phyloP scores from a whole-genome alignment of 2,329 filamentous ascomycete species.

The Emmonsiellopsis sp. region DNA sequence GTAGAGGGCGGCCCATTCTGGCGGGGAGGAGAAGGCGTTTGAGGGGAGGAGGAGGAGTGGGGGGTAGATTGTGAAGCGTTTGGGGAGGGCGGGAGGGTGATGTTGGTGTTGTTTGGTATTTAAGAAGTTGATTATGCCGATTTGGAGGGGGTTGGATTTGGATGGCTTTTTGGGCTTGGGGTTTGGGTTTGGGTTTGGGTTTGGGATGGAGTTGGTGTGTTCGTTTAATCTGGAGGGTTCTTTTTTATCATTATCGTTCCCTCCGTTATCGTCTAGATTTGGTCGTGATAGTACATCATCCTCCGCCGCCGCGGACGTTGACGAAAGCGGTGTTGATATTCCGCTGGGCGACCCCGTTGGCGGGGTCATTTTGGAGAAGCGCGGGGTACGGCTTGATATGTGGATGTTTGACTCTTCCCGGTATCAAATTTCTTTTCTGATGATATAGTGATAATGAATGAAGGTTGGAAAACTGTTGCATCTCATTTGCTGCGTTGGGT shows the following conservation, averaged over 20 bases:
- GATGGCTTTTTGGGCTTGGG: not conserved
- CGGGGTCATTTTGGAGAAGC: no score
- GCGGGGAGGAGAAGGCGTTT: slow-evolving; percentile 32
- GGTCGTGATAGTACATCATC: no score
- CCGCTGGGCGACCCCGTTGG: no score
- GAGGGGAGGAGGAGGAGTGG: slow-evolving; percentile 48
- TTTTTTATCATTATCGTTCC: not conserved
- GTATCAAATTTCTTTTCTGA: no score
- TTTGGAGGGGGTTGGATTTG: not conserved
- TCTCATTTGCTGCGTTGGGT: not conserved
- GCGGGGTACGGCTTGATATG: no score
- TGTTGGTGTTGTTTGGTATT: slow-evolving; percentile 13
- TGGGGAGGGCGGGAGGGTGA: slow-evolving; percentile 22
- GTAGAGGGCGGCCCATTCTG: slow-evolving; percentile 21
- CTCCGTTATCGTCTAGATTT: not conserved
- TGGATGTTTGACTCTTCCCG: no score
- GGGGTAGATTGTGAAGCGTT: slow-evolving; percentile 46
- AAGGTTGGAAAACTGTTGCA: not conserved
- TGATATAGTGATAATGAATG: not conserved
- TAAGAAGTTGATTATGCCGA: slow-evolving; percentile 15
- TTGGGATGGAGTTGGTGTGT: not conserved
- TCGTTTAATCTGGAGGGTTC: not conserved
- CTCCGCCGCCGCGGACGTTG: no score
- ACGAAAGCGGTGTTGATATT: no score
- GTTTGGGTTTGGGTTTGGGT: not conserved